A percentile compares a stretch with the other conserved stretches of the same genome.
Conservation (phyloP, 192 early-diverging fungal genomes). For the Coemansia sp. region DNA sequence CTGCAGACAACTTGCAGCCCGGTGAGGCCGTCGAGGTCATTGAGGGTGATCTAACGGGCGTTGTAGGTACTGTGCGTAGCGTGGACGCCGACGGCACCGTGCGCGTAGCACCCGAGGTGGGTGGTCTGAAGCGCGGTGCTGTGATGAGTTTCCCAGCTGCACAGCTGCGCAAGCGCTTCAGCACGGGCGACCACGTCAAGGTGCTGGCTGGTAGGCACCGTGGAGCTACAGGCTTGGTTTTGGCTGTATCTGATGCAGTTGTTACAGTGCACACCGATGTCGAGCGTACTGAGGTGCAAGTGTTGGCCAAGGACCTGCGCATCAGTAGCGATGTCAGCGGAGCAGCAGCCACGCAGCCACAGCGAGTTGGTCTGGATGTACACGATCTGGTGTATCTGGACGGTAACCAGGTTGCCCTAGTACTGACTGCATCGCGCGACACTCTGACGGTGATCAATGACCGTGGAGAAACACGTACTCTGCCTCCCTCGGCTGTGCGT, state of each 20-base stretch:
- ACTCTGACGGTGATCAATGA: conserved; percentile 76
- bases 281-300: conserved; percentile 68
- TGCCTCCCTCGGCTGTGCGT: conserved; percentile 67
- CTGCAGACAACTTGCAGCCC: conserved; percentile 55
- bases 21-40: conserved; percentile 87
- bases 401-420: conserved; percentile 71
- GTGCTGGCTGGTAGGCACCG: conserved; percentile 83
- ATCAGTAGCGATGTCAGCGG: conserved; percentile 68
- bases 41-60: conserved; percentile 77
- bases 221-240: conserved; percentile 85
- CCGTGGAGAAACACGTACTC: conserved; percentile 58
- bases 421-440: conserved; percentile 76
- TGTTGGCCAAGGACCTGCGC: conserved; percentile 87
- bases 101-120: conserved; percentile 62
- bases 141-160: conserved; percentile 56
- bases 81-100: conserved; percentile 67
- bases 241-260: conserved; percentile 76
- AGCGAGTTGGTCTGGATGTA: conserved; percentile 72
- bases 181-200: conserved; percentile 89
- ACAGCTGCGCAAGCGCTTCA: conserved; percentile 88
- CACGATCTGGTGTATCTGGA: conserved; percentile 85
- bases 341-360: conserved; percentile 24
- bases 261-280: conserved; percentile 76
- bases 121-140: conserved; percentile 49
- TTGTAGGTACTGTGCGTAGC: conserved; percentile 70